Percentiles rank a stretch among this genome's conserved stretches.
phyloP scores from a whole-genome alignment of 2,329 filamentous ascomycete species.

The Sclerotinia spermophila region DNA sequence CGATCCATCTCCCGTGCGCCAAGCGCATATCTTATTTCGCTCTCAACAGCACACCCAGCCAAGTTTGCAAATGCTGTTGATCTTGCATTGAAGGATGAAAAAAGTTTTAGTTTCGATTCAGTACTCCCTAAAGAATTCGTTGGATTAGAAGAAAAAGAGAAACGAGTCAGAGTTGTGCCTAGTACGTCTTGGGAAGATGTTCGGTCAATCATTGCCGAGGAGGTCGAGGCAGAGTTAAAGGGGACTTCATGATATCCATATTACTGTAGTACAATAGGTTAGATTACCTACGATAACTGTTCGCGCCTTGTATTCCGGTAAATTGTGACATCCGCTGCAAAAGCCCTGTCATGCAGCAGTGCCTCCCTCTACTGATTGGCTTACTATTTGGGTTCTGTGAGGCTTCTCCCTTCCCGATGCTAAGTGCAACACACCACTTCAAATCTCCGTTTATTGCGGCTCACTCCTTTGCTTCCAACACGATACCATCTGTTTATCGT shows the following conservation, averaged over 20 bases:
- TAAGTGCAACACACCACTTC: neutral
- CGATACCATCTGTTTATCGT: too few species aligned
- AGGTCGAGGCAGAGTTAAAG: slow-evolving; percentile 63
- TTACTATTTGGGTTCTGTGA: too few species aligned
- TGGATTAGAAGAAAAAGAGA: slow-evolving; percentile 72
- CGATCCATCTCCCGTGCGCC: slow-evolving; percentile 59
- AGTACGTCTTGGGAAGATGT: slow-evolving; percentile 63
- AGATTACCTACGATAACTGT: neutral
- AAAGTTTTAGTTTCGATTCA: slow-evolving; percentile 72
- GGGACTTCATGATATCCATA: slow-evolving; percentile 23
- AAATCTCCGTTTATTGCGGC: neutral
- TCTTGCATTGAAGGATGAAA: slow-evolving; percentile 65
- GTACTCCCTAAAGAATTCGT: slow-evolving; percentile 80
- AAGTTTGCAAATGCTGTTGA: slow-evolving; percentile 90
- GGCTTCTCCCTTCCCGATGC: neutral
- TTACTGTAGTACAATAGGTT: neutral
- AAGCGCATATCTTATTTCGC: slow-evolving; percentile 64
- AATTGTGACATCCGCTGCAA: neutral
- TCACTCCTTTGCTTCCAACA: neutral
- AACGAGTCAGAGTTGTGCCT: slow-evolving; percentile 65
- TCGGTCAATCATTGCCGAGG: slow-evolving; percentile 67
- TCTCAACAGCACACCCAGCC: slow-evolving; percentile 92
- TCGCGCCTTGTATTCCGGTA: neutral
- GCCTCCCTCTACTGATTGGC: neutral
- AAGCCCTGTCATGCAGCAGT: neutral